Base-by-base conservation (phyloP, 2,329 filamentous ascomycete genomes). In the Tricladium varicosporioides region DNA sequence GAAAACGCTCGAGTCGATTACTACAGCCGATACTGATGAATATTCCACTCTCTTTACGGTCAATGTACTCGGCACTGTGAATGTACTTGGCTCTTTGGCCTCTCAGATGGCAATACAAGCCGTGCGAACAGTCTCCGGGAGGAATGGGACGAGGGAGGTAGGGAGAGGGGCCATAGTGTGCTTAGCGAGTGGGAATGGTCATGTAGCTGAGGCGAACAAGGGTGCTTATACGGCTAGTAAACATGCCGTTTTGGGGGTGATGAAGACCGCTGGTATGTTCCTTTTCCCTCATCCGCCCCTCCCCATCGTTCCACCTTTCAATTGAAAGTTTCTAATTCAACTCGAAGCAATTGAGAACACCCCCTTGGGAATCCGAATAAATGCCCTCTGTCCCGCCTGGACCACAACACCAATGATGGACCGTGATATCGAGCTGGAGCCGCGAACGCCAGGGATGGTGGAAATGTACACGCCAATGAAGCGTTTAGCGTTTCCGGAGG, bases 401-500 rank as follows among this genome's bases (percentile, higher is more conserved):
- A 32, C 33, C 8, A 33, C 33, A 33, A 50, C 48, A 11, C 48
- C 48, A 13, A 50, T 50, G 48, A 14, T 14, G 13, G 13, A 43
- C 13, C 13, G 40, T 5, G 40, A 43, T 43, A 43, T 43, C 13
- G 13, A 43, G 40, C 40, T 43, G 3, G 13, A 14, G 40, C 40
- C 40, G 40, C 40, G 15, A 9, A 43, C 40, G 9, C 40, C 13
- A 9, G 40, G 15, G 40, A 14, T 43, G 40, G 15, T 43, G 5
- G 40, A 43, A 16, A 43, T 14, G 40, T 43, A 43, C 9, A 27
- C 22, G 22, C 22, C 7, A 7, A 27, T 27, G 22, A 27, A 27
- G 22, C 22, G 22, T 27, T 27, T 27, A 7, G 63, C 55, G 2
- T 31, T 44, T 4, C 52, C 53, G 3, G 61, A 62, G 32, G 63